Evolutionary conservation across 208 protist genomes (phyloP).

Genomic region (Leishmania braziliensis): DNA sequence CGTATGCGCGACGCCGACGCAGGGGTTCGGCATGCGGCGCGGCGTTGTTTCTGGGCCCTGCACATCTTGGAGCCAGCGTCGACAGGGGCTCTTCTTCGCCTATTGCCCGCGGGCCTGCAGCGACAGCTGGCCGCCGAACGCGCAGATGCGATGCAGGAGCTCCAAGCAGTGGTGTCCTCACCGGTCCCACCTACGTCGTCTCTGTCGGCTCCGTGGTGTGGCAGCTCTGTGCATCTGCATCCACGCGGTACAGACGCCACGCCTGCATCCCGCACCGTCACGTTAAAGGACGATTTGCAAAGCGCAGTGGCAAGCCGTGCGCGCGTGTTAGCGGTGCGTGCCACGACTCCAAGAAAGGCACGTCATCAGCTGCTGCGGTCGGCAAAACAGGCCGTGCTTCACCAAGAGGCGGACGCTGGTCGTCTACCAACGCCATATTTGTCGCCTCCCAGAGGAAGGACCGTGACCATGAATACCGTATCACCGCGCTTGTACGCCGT

Average conservation of each 20-base stretch:
- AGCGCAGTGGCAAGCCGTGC: slow-evolving; percentile 30
- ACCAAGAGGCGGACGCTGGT: not conserved
- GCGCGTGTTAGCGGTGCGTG: not conserved
- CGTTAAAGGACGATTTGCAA: slow-evolving; percentile 41
- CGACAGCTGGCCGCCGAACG: slow-evolving; percentile 29
- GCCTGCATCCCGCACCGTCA: slow-evolving; percentile 16
- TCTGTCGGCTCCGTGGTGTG: no score
- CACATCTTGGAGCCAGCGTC: slow-evolving; percentile 44
- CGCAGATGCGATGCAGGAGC: slow-evolving; percentile 16
- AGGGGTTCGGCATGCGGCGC: slow-evolving; percentile 38
- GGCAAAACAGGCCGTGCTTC: not conserved
- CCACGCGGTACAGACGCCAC: not conserved
- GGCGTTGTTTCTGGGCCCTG: slow-evolving; percentile 53
- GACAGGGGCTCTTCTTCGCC: slow-evolving; percentile 32
- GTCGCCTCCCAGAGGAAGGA: not conserved
- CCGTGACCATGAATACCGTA: not conserved
- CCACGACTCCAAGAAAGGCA: not conserved
- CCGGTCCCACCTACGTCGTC: not conserved
- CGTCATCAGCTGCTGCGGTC: slow-evolving; percentile 19
- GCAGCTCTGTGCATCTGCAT: not conserved
- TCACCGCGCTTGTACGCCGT: not conserved
- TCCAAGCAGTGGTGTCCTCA: slow-evolving; percentile 15
- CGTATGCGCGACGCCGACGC: slow-evolving; percentile 54
- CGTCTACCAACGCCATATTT: not conserved
- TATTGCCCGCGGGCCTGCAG: slow-evolving; percentile 31